Base-by-base conservation (phyloP, 352 stramenopile species). In the Pythium folliculosum region DNA sequence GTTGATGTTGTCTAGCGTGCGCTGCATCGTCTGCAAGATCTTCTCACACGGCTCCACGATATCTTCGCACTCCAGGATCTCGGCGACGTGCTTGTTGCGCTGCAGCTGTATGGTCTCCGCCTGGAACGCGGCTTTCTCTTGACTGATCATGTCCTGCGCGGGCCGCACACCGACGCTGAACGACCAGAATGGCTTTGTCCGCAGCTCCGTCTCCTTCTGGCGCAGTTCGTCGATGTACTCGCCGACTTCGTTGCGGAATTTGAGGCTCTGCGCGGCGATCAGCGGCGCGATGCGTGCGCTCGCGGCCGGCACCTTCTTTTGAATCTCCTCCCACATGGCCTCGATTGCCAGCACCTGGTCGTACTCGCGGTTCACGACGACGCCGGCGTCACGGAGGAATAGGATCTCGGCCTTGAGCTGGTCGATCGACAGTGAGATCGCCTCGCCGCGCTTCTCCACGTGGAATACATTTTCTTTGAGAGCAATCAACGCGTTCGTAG, bases 21-120 rank as follows among this genome's bases (percentile, higher is more conserved):
- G 67, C 37, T 96, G 76, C 77, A 97, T 97, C 0, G 75, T 60
- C 6, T 77, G 71, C 8, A 97, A 67, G 21, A 95, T 82, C n/a
- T 79, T 71, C 32, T 80, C 72, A 48, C 89, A 91, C 3, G 83
- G 76, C 60, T 97, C 85, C 51, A 98, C 90, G 14, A 97, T 71
- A 30, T 95, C 85, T 22, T 92, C 81, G 56, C 96, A 97, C 64
- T 98, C 95, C 67, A 99, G 91, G 45, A 98, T 97, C 45, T 87
- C 78, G 40, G 93, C 97, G 10, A 98, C 77, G 67, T 98, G 88
- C 14, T 80, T 78, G 63, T 93, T 96, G 13, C 86, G 75, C 10
- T 74, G 63, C n/a, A 84, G 86, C 4, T 63, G 23, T 0, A 23
- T 30, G 16, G 78, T 57, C 63, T 91, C 84, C 21, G 76, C 62